Conservation (phyloP, 1,284 basidiomycete genomes). For the Ustilago loliicola region DNA sequence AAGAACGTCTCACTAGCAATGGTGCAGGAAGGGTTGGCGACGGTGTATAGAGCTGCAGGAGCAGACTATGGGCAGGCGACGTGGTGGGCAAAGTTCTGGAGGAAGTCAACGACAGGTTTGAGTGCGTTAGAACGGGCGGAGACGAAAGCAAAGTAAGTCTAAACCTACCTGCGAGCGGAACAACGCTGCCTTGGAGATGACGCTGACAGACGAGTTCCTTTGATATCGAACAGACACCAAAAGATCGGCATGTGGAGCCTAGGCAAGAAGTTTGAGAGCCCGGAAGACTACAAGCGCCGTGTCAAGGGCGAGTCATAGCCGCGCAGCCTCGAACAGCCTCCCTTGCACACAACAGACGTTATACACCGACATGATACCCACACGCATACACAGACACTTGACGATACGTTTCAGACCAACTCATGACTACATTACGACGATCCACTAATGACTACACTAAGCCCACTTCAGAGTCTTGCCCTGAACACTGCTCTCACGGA, state of each 20-base stretch:
- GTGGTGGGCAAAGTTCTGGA: constrained; percentile 51
- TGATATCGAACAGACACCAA: constrained; percentile 5
- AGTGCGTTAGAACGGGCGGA: constrained; percentile 58
- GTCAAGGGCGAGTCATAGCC: constrained; percentile 27
- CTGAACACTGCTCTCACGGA: constrained; percentile 56
- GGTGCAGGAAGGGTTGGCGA: constrained; percentile 65
- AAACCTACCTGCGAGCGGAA: not conserved
- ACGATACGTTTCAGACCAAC: not conserved
- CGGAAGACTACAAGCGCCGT: constrained; percentile 62
- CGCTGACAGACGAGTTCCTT: not conserved
- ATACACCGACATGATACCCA: not conserved
- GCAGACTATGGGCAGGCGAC: constrained; percentile 65
- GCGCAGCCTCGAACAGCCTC: not conserved
- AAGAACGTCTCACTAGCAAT: constrained; percentile 66
- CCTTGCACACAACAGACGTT: not conserved
- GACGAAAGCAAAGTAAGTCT: constrained; percentile 51
- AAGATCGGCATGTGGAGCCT: constrained; percentile 62
- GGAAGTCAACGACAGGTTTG: constrained; percentile 52
- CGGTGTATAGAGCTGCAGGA: constrained; percentile 64
- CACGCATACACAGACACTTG: not conserved
- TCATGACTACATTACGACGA: constrained; percentile 8
- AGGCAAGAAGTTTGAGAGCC: constrained; percentile 59
- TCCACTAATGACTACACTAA: not conserved
- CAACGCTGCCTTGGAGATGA: not conserved
- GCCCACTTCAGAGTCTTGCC: constrained; percentile 52